Evolutionary conservation across 305 asterid species (phyloP), one percentile per base, ranked within the genome.

Genomic region (Stenogyne calaminthoides): DNA sequence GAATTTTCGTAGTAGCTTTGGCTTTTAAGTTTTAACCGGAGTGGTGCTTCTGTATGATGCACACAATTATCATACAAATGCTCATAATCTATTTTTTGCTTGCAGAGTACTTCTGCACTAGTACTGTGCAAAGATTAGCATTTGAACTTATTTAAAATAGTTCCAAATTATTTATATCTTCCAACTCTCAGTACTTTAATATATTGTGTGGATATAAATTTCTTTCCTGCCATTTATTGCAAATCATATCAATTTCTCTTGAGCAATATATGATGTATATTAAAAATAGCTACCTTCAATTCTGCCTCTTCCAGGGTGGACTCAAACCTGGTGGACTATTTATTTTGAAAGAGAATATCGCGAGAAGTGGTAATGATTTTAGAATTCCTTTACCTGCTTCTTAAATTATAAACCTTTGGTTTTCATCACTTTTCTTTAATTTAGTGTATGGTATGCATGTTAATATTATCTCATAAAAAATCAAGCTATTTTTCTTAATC

Each of bases 311-410:
- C 62, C 86, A 93, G 98, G 85, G 54, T 25, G 97, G 98, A 71
- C 96, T 94, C 65, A 94, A 78, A 80, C 91, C 90, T 20, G 96
- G 97, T 60, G 99, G 99, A 42, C 75, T 94, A 69, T 88, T 94
- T 71, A 78, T 94, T 76, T 67, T 94, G 80, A 94, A 94, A 87
- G 99, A 94, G 83, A 94, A 94, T 75, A 84, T 92, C 68, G 97
- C 99, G 4, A 88, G 82, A 84, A 74, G 76, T 65, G 98, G 98
- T 93, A 91, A 69, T 71, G 8, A 59, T 71, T 46, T 66, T 59
- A 16, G 58, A 70, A 39, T 37, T 70, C 32, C 46, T 32, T 27
- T 59, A 22, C 15, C 68, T 39, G 60, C 68, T 78, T 32, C 37
- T 55, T 55, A 49, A 47, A 8, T 56, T 29, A 12, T 16, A 44